phyloP scores from a whole-genome alignment of 2,329 filamentous ascomycete species.

The Aspergillus sp. region DNA sequence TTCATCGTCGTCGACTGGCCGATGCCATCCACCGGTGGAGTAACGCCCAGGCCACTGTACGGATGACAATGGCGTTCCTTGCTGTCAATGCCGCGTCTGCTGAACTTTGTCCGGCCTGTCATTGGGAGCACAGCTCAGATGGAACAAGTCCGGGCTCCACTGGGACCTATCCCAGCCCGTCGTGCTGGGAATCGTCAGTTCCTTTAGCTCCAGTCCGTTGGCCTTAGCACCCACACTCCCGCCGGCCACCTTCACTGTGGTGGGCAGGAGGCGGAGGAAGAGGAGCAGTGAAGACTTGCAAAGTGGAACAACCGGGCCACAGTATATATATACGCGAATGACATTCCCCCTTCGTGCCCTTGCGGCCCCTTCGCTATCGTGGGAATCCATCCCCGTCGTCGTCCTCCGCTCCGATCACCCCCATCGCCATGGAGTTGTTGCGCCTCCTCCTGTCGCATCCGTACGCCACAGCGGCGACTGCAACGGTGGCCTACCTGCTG shows the following conservation, averaged over 20 bases:
- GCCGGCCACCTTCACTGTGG: too few relatives aligned
- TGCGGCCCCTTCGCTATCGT: not conserved
- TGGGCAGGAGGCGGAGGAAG: too few relatives aligned
- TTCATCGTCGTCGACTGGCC: not conserved
- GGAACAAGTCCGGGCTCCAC: not conserved
- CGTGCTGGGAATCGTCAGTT: not conserved
- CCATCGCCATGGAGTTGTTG: slow-evolving; percentile 6
- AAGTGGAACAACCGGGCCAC: not conserved
- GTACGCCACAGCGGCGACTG: not conserved
- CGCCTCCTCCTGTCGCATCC: slow-evolving; percentile 5
- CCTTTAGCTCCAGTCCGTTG: not conserved
- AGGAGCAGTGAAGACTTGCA: too few relatives aligned
- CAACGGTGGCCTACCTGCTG: not conserved
- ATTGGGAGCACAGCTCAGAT: not conserved
- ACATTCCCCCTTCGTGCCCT: not conserved
- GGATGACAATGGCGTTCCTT: not conserved
- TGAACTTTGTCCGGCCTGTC: not conserved
- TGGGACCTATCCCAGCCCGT: not conserved
- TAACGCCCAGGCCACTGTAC: not conserved
- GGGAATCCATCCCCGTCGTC: not conserved
- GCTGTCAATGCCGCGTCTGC: not conserved
- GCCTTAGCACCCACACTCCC: not conserved
- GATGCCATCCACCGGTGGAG: not conserved
- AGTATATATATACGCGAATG: not conserved
- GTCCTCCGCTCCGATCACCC: not conserved